A percentile compares a stretch with the other conserved stretches of the same genome.
Evolutionary conservation across 106 monocot genomes (phyloP).

Genomic region (Apostasia shenzhenica): DNA sequence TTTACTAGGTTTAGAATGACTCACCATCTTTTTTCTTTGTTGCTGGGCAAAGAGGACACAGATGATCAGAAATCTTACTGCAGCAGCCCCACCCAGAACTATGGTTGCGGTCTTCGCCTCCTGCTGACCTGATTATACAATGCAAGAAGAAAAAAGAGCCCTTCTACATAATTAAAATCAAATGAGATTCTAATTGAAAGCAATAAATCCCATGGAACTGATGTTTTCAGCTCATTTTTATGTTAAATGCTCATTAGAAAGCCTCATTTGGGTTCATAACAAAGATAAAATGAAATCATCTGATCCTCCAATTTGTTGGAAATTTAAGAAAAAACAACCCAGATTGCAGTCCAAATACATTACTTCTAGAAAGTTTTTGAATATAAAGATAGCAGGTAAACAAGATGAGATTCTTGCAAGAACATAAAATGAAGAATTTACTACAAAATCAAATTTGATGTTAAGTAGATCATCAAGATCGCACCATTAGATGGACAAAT

Average conservation of each 20-base stretch:
- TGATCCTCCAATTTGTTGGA: too few species aligned
- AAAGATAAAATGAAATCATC: neutral
- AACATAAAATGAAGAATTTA: too few species aligned
- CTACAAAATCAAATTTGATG: too few species aligned
- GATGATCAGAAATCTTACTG: slow-evolving; percentile 75
- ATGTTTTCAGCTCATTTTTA: neutral
- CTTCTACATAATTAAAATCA: neutral
- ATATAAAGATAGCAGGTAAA: too few species aligned
- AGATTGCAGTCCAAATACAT: neutral
- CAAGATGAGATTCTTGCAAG: too few species aligned
- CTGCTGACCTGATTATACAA: slow-evolving; percentile 44
- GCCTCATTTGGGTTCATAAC: neutral
- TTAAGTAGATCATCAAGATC: too few species aligned
- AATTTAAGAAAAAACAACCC: neutral
- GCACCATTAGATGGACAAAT: too few species aligned
- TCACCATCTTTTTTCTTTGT: slow-evolving; percentile 58
- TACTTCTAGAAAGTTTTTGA: too few species aligned
- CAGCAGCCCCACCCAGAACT: slow-evolving; percentile 86
- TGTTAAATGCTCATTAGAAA: neutral
- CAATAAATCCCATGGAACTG: neutral
- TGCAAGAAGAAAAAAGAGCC: neutral
- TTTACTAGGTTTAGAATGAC: neutral
- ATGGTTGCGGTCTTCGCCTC: slow-evolving; percentile 93
- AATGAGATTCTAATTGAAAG: neutral
- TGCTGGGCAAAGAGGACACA: slow-evolving; percentile 74